Evolutionary conservation across 2,329 filamentous ascomycete genomes (phyloP), one percentile per base, ranked within the genome.

Genomic region (Aureobasidium sp.): DNA sequence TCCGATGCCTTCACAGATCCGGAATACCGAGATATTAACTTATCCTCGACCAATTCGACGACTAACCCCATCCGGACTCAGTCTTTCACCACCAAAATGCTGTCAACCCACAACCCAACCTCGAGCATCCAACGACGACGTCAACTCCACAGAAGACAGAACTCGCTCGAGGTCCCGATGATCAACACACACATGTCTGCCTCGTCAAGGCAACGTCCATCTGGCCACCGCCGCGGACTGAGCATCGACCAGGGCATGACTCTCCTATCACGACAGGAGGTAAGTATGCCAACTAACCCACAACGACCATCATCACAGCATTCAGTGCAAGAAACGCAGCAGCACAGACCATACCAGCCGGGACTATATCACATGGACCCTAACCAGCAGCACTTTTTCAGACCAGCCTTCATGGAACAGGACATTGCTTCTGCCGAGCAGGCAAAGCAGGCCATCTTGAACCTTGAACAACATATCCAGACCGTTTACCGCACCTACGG

Each of bases 261-360:
- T 65, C 56, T 62, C 61, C 61, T 66, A 68, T 63, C 65, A 64
- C 63, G 56, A 35, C 68, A 66, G 63, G 75, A 73, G 71, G 77
- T 80, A 80, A 81, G 78, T 78, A 80, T 74, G 75, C 67, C 65
- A 64, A 82, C 80, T 82, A 82, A 82, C 80, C 71, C 75, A 80
- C 80, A 79, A 82, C 77, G 79, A 77, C 79, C 79, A 82, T 87
- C 90, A 82, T 78, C 79, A 83, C 89, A 92, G 84, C 88, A 91
- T 83, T 82, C 85, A 79, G 83, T 91, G 86, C 88, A 87, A 87
- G 89, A 90, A 89, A 83, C 88, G 86, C 90, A 93, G 85, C 85
- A 90, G 86, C 89, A 91, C 81, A 85, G 85, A 83, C 83, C 85
- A 83, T 84, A 84, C 84, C 86, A 89, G 85, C 88, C 88, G 85